Evolutionary conservation across 768 basidiomycete genomes (phyloP), one percentile per base, ranked within the genome.

Genomic region (Podaxis sp.): DNA sequence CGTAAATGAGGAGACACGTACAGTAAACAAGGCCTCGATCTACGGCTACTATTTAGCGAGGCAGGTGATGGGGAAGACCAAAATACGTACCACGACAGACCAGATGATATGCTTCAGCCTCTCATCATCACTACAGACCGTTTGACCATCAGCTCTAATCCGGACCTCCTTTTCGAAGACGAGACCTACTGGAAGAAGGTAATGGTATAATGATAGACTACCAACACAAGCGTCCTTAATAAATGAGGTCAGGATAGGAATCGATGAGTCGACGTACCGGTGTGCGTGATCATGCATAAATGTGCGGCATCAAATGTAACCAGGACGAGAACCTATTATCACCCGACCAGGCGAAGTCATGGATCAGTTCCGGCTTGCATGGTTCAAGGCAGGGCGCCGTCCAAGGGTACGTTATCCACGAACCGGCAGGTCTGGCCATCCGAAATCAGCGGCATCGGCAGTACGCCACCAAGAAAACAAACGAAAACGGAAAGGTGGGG

Each of bases 201-300:
- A 15, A 85, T 70, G n/a, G 81, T 68, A 65, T 85, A 84, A 17
- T 77, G 73, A 63, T 84, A 85, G 12, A 78, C 83, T 83, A 36
- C 22, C 19, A 3, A 12, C 24, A 40, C 27, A 12, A 13, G 12
- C 51, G 9, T 33, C 33, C 33, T 8, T 6, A 9, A 63, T 37
- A 61, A 60, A 56, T 40, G 17, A 33, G 33, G n/a, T 1, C 37
- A 22, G 27, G 54, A n/a, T 27, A 27, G n/a, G 15, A 25, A n/a
- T 38, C 12, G 60, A 19, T 40, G 7, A 41, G 33, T 11, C 15
- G n/a, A 68, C 79, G 52, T 63, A 80, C 85, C 68, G 4, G 75
- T 72, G 61, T 85, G 81, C 1, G 78, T 72, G 22, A 86, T 78
- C 25, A 85, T 65, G 1, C 67, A 71, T n/a, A 84, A 76, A 66